phyloP scores from a whole-genome alignment of 805 yeast species.

The Metschnikowia lunata region DNA sequence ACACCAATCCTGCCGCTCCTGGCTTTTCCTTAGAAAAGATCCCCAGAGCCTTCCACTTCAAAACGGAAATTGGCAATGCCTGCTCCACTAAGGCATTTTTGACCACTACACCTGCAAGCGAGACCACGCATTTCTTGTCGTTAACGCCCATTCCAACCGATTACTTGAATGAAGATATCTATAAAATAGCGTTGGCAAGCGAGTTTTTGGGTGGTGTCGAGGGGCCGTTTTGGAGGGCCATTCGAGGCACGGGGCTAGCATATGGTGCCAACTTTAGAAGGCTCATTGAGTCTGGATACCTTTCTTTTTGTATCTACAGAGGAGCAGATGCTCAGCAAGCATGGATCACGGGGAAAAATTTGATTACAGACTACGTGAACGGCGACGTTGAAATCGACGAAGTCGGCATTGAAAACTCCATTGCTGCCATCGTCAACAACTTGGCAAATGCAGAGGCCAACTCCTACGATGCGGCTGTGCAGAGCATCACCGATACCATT shows the following conservation, averaged over 20 bases:
- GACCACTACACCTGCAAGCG: conserved; percentile 77
- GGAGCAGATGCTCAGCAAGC: conserved; percentile 78
- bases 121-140: conserved; percentile 65
- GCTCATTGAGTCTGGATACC: conserved; percentile 60
- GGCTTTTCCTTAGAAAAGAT: conserved; percentile 26
- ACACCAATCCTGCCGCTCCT: neutral
- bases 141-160: conserved; percentile 55
- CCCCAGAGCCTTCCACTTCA: conserved; percentile 51
- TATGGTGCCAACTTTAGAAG: conserved; percentile 71
- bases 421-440: conserved; percentile 68
- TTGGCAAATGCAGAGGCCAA: conserved; percentile 69
- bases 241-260: conserved; percentile 91
- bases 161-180: conserved; percentile 49
- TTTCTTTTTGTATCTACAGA: conserved; percentile 67
- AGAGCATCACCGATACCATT: conserved; percentile 61
- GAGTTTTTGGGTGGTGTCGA: conserved; percentile 82
- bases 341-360: conserved; percentile 56
- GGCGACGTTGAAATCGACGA: conserved; percentile 56
- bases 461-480: conserved; percentile 57
- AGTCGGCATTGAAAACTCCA: conserved; percentile 63
- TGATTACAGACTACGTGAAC: conserved; percentile 55
- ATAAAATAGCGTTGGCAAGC: conserved; percentile 66
- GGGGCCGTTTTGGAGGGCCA: conserved; percentile 96
- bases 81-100: conserved; percentile 56
- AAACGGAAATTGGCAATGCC: conserved; percentile 51